Evolutionary conservation across 2,329 filamentous ascomycete genomes (phyloP).

Genomic region (Penicillium sp.): DNA sequence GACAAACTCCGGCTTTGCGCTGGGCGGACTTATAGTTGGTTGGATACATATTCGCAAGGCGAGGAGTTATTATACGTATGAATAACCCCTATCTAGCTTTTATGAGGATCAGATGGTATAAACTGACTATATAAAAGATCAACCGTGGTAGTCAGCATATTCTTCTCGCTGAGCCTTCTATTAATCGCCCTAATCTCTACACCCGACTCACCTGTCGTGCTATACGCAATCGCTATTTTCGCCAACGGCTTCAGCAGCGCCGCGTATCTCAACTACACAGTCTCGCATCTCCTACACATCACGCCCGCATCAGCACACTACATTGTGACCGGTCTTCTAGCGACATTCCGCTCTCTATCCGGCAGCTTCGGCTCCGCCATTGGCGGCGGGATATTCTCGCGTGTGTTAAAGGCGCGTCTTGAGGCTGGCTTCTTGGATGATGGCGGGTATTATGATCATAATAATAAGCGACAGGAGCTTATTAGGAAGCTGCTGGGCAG

Average conservation of each 20-base stretch:
- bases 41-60: slow-evolving; percentile 69
- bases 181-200: slow-evolving; percentile 55
- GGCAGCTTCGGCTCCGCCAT: slow-evolving; percentile 77
- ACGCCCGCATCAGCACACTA: slow-evolving; percentile 65
- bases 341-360: slow-evolving; percentile 60
- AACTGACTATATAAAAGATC: slow-evolving; percentile 34
- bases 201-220: slow-evolving; percentile 45
- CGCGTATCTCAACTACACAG: slow-evolving; percentile 71
- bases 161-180: slow-evolving; percentile 61
- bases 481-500: slow-evolving; percentile 56
- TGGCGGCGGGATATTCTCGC: slow-evolving; percentile 70
- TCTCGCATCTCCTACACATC: slow-evolving; percentile 74
- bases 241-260: slow-evolving; percentile 70
- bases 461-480: slow-evolving; percentile 38
- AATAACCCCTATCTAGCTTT: background rate
- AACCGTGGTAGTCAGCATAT: slow-evolving; percentile 54
- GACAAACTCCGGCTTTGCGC: slow-evolving; percentile 74
- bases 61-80: slow-evolving; percentile 65
- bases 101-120: slow-evolving; percentile 2
- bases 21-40: slow-evolving; percentile 69
- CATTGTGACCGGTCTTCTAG: slow-evolving; percentile 69
- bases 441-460: background rate
- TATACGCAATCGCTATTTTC: slow-evolving; percentile 61
- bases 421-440: slow-evolving; percentile 53
- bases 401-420: slow-evolving; percentile 56